Evolutionary conservation across 1,139 yeast genomes (phyloP), one percentile per base, ranked within the genome.

Genomic region (Sugiyamaella japonica): DNA sequence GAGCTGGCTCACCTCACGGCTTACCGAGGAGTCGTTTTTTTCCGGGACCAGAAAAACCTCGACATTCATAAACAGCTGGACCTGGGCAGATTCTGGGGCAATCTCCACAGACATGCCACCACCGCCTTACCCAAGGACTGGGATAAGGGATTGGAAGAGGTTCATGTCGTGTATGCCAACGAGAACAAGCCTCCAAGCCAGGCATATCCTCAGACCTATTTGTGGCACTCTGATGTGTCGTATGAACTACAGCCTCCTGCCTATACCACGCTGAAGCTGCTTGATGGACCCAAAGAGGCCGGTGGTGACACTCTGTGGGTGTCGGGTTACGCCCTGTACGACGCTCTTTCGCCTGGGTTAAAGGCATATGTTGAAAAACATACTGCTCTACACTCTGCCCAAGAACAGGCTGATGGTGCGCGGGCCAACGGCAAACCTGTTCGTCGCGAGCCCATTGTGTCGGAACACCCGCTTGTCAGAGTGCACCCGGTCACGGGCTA

Each of bases 301-400:
- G 91, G 91, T 54, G 90, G 90, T 55, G 91, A 86, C 67, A 86
- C 93, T n/a, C 70, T 82, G 52, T 86, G 86, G 72, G 76, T 82
- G 7, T 85, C 82, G 59, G 76, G 83, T 31, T 77, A 80, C 55
- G 89, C 83, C 58, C 83, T 87, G n/a, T 85, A 84, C 68, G 82
- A 84, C 59, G 74, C 86, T 63, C 74, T 86, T 56, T 84, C 89
- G 1, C 86, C 87, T 13, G 75, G 73, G 7, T 76, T 85, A 67
- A 78, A 81, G 65, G 71, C 78, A 57, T 76, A 81, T 64, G 70
- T 85, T 56, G 80, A 78, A 53, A 81, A 82, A 3, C 75, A 83
- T 59, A 77, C 80, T 56, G 90, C 85, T 7, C 70, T 81, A 48
- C 90, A 86, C 67, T 79, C 87, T n/a, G 84, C 87, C 1, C 78